Evolutionary conservation across 352 stramenopile species (phyloP), one percentile per base, ranked within the genome.

Genomic region (Pythium biforme): DNA sequence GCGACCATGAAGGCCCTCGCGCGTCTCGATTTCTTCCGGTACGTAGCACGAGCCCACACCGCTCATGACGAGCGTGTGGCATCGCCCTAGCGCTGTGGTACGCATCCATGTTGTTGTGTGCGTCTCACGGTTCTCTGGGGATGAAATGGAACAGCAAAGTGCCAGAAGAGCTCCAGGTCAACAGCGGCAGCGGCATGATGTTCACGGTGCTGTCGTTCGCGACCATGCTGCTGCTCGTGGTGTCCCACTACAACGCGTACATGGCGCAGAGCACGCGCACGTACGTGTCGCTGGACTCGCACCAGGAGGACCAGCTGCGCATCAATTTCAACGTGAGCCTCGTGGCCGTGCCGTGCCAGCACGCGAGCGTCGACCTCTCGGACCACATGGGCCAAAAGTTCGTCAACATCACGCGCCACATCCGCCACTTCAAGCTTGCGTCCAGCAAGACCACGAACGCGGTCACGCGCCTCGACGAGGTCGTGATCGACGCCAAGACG

Each of bases 271-370:
- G 70, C 43, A 86, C 74, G 41, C 74, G 75, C 59, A 87, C 79
- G 19, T 79, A 74, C 22, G 78, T 94, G 20, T 64, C 77, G 40
- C 74, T 94, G 66, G 83, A 94, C 56, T 76, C 78, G 56, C 81
- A 92, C 60, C 79, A 90, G 64, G 85, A 94, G 60, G 83, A 92
- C 65, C 80, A 83, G 48, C 69, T 94, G 49, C 83, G 83, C 33
- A 87, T 94, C 45, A 92, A 92, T 60, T 94, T 94, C 57, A 94
- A 94, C 64, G 78, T 94, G 31, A 90, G 79, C 64, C 55, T 94
- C 45, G 73, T 89, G 50, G 76, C 83, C 19, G 73, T 94, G 50
- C 83, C 86, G 3, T 94, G 86, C 54, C 57, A 74, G 20, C 73
- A 83, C 58, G 81, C 82, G 26, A 92, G 83, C 60, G 78, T 92